Conservation (phyloP, 768 basidiomycete species). For the Mycena rebaudengoi region DNA sequence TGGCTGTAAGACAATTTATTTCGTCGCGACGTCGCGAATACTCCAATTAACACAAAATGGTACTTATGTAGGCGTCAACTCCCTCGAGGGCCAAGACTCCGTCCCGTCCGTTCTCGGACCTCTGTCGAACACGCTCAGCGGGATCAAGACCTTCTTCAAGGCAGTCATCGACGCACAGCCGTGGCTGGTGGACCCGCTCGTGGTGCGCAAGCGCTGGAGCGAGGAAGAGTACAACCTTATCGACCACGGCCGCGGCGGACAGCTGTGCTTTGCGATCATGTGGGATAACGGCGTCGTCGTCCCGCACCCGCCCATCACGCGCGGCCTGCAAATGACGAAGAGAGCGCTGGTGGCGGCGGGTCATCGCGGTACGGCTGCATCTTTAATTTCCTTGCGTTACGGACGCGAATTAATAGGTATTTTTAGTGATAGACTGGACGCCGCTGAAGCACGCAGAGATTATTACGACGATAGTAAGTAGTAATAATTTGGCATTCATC, state of each 20-base stretch:
- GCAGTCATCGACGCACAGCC: slow-evolving; percentile 66
- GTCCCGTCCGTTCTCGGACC: slow-evolving; percentile 81
- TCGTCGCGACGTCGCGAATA: background rate
- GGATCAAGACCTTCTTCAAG: slow-evolving; percentile 73
- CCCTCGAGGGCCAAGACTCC: slow-evolving; percentile 76
- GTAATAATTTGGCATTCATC: background rate
- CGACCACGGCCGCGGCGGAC: slow-evolving; percentile 62
- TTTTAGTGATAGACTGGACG: slow-evolving; percentile 74
- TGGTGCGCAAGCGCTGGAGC: slow-evolving; percentile 66
- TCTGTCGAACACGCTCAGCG: slow-evolving; percentile 62
- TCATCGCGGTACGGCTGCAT: slow-evolving; percentile 61
- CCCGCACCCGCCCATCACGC: slow-evolving; percentile 70
- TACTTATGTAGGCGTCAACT: slow-evolving; percentile 47
- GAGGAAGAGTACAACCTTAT: slow-evolving; percentile 65
- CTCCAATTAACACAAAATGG: background rate
- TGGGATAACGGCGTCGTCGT: slow-evolving; percentile 69
- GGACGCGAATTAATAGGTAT: no score
- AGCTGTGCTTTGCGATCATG: slow-evolving; percentile 66
- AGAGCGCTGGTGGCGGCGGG: slow-evolving; percentile 66
- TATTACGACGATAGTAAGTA: slow-evolving; percentile 48
- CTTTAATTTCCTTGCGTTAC: background rate
- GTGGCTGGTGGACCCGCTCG: slow-evolving; percentile 73
- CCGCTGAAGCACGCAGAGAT: slow-evolving; percentile 63
- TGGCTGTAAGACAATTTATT: slow-evolving; percentile 53
- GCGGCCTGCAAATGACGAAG: slow-evolving; percentile 67